Percentiles rank a stretch among this genome's conserved stretches.
Evolutionary conservation across 129 eudicot species (phyloP).

Genomic region (Centaurea solstitialis): DNA sequence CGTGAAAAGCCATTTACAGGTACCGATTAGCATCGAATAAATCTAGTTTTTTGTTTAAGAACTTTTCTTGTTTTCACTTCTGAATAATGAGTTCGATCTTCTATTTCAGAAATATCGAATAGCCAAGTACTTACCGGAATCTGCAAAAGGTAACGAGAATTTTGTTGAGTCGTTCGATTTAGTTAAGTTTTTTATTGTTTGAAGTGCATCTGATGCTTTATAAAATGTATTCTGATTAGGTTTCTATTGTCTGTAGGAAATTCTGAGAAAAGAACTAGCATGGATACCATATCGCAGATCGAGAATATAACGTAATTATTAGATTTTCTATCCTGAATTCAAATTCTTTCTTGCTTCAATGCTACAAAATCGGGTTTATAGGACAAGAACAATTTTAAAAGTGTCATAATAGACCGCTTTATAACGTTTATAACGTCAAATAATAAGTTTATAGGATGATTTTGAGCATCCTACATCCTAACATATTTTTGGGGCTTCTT

Average conservation of each 20-base stretch:
- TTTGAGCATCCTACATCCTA: background rate
- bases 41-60: background rate
- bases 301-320: slow-evolving; percentile 55
- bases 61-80: background rate
- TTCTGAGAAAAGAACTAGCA: slow-evolving; percentile 47
- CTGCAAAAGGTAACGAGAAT: slow-evolving; percentile 61
- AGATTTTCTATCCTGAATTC: background rate
- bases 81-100: background rate
- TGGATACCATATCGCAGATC: slow-evolving; percentile 38
- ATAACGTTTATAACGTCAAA: too few species aligned
- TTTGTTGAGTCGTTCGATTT: slow-evolving; percentile 10
- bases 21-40: background rate
- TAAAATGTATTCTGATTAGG: slow-evolving; percentile 15
- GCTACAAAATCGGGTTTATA: background rate
- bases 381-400: background rate
- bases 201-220: background rate
- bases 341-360: background rate
- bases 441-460: background rate
- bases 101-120: slow-evolving; percentile 76
- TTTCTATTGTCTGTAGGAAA: slow-evolving; percentile 44
- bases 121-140: slow-evolving; percentile 75
- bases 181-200: background rate
- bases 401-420: background rate
- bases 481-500: background rate
- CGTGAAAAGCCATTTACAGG: slow-evolving; percentile 98